Evolutionary conservation across 2,329 filamentous ascomycete genomes (phyloP).

Genomic region (Scedosporium apiospermum): DNA sequence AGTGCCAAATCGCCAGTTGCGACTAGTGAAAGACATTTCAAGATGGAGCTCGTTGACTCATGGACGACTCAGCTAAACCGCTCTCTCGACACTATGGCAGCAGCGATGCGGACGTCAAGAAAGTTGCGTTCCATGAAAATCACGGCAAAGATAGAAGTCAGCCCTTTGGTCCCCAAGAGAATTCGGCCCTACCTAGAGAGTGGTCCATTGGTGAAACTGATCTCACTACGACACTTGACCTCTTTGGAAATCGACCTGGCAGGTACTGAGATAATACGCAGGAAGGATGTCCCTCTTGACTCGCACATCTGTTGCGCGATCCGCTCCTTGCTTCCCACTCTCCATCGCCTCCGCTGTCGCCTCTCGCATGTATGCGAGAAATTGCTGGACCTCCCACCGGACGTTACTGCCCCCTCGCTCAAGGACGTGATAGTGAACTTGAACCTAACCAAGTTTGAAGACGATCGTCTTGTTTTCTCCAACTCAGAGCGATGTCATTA

Average conservation of each 20-base stretch:
- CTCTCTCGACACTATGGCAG: neutral
- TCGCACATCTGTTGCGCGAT: neutral
- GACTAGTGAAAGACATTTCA: neutral
- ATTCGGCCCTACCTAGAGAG: neutral
- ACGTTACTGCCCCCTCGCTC: neutral
- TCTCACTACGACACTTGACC: neutral
- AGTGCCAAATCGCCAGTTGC: neutral
- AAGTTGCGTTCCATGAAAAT: neutral
- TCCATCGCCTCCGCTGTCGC: neutral
- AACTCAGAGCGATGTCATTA: neutral
- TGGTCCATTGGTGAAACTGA: neutral
- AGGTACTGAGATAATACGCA: neutral
- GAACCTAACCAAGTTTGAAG: neutral
- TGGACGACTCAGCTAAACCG: neutral
- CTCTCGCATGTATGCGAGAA: neutral
- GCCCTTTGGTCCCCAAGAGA: neutral
- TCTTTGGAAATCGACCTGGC: neutral
- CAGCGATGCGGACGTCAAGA: neutral
- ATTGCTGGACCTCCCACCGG: neutral
- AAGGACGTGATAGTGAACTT: neutral
- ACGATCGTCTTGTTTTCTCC: neutral
- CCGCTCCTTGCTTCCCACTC: neutral
- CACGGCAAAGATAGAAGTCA: neutral
- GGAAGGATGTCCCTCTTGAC: neutral
- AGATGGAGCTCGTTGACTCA: neutral